Evolutionary conservation across 768 basidiomycete species (phyloP), one percentile per base, ranked within the genome.

Genomic region (Pulveroboletus sp.): DNA sequence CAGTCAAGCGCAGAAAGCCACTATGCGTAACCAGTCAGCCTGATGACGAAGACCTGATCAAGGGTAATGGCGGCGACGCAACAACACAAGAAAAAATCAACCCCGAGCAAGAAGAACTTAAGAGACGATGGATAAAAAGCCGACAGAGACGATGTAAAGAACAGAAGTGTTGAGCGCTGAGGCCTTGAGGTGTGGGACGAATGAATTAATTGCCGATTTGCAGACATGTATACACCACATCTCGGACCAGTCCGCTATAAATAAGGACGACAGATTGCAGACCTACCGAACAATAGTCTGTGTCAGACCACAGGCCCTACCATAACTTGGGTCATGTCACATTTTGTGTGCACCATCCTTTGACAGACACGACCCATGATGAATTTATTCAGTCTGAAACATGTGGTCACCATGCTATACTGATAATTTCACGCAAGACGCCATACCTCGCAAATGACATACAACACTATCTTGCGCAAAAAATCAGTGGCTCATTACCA

Each of bases 401-500:
- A 42, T 1, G 50, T 16, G 17, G 27, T 61, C 35, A 58, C 2
- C 25, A 46, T n/a, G 19, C 6, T 19, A 32, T 13, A 3, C 6
- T 4, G 12, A 45, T 1, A 32, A 20, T 41, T 33, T 21, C n/a
- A 29, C 8, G 13, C 11, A 4, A 51, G 29, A 2, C 21, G 17
- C n/a, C 40, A 47, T 52, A 63, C 61, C 61, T 63, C 50, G 39
- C 14, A 51, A 36, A 45, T 23, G 46, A 49, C 36, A 41, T 46
- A 63, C 61, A 60, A 21, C 52, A 49, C 58, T 60, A 56, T 64
- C 57, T 64, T 64, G 62, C 62, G 62, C 42, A 43, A 54, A 24
- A 23, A 21, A 34, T 27, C 33, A 43, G 37, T 50, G 23, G 49
- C 33, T 44, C 21, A 24, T 42, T 47, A 50, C 24, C 31, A 24